phyloP scores from a whole-genome alignment of 1,139 yeast species.

The Kodamaea alishanica region DNA sequence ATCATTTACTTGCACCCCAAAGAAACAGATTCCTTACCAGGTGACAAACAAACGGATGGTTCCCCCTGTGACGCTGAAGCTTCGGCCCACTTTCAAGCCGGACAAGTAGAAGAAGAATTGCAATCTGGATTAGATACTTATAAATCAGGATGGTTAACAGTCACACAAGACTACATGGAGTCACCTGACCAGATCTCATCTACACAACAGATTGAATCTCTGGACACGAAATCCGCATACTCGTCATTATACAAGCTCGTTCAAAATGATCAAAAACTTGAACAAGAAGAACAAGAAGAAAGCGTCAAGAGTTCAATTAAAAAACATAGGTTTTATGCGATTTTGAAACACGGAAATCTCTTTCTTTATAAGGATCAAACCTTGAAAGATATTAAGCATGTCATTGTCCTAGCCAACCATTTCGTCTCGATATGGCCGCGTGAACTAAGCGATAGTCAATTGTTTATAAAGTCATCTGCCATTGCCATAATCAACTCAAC shows the following conservation, averaged over 20 bases:
- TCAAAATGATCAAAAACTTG: slow-evolving; percentile 26
- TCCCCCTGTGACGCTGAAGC: too few species aligned
- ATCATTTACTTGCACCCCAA: slow-evolving; percentile 38
- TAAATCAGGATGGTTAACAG: slow-evolving; percentile 78
- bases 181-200: slow-evolving; percentile 35
- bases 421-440: slow-evolving; percentile 88
- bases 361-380: slow-evolving; percentile 72
- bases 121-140: slow-evolving; percentile 62
- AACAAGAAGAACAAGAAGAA: slow-evolving; percentile 6
- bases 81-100: slow-evolving; percentile 51
- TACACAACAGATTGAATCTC: slow-evolving; percentile 35
- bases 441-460: slow-evolving; percentile 61
- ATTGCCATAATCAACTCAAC: slow-evolving; percentile 56
- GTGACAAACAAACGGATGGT: too few species aligned
- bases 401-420: slow-evolving; percentile 68
- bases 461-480: slow-evolving; percentile 77
- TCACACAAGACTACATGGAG: slow-evolving; percentile 71
- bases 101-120: slow-evolving; percentile 56
- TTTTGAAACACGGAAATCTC: slow-evolving; percentile 78
- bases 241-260: slow-evolving; percentile 58
- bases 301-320: slow-evolving; percentile 25
- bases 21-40: slow-evolving; percentile 13
- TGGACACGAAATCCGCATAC: slow-evolving; percentile 52
- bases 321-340: slow-evolving; percentile 64
- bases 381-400: slow-evolving; percentile 69